Conservation (phyloP, 2,329 filamentous ascomycete genomes). For the Fusarium caatingaense region DNA sequence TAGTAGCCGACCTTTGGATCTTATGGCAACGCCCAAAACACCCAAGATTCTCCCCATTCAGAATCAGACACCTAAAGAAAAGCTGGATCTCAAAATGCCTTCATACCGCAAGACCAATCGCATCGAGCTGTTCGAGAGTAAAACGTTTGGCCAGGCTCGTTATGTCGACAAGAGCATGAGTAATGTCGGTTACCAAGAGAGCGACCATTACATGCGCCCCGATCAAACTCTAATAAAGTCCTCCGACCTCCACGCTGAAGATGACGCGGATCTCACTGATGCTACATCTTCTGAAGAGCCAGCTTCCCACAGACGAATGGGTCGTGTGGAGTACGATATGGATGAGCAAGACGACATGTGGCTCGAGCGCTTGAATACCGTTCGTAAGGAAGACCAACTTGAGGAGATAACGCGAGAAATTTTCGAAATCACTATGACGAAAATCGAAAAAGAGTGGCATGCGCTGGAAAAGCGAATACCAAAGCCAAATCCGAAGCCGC, state of each 20-base stretch:
- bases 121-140: conserved; percentile 85
- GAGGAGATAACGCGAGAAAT: conserved; percentile 91
- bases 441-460: conserved; percentile 99
- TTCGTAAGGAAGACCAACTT: conserved; percentile 78
- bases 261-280: conserved; percentile 64
- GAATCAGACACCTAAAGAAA: conserved; percentile 83
- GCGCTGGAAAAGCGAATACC: conserved; percentile 95
- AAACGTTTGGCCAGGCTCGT: conserved; percentile 84
- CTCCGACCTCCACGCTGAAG: conserved; percentile 68
- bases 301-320: conserved; percentile 61
- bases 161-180: conserved; percentile 98
- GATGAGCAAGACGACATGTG: conserved; percentile 98
- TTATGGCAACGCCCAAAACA: conserved; percentile 61
- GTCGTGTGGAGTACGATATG: conserved; percentile 98
- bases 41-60: conserved; percentile 79
- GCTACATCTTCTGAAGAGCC: conserved; percentile 47
- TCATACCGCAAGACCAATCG: conserved; percentile 81
- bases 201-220: conserved; percentile 85
- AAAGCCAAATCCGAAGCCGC: conserved; percentile 95
- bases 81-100: conserved; percentile 80
- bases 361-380: conserved; percentile 85
- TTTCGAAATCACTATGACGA: conserved; percentile 98
- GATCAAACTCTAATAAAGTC: conserved; percentile 77
- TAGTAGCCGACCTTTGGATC: conserved; percentile 59
- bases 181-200: conserved; percentile 95